A percentile compares a stretch with the other conserved stretches of the same genome.
phyloP scores from a whole-genome alignment of 163 green algal genomes.

The Chloromonas sp. region DNA sequence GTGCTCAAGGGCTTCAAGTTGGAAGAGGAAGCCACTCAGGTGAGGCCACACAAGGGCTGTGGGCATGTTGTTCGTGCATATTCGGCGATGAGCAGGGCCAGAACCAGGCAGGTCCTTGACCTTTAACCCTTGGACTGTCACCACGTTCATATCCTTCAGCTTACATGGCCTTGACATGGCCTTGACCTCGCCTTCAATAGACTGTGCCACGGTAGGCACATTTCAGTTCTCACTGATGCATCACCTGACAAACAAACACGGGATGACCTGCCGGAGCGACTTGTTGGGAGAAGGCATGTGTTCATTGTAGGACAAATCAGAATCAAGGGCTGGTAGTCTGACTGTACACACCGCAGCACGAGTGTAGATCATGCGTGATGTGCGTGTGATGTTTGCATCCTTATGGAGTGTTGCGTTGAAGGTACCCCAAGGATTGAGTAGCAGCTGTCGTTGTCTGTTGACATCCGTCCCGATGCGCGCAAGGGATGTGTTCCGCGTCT shows the following conservation, averaged over 20 bases:
- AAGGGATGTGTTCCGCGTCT: too few species aligned
- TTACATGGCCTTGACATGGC: background rate
- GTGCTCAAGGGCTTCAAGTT: conserved; percentile 4
- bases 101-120: background rate
- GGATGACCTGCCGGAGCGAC: too few species aligned
- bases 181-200: background rate
- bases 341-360: background rate
- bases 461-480: too few species aligned
- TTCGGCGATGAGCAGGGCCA: background rate
- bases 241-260: too few species aligned
- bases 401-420: too few species aligned
- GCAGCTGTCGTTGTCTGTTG: too few species aligned
- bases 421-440: too few species aligned
- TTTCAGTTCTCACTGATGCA: background rate
- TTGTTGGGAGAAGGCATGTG: too few species aligned
- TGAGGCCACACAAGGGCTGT: background rate
- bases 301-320: too few species aligned
- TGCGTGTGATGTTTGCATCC: too few species aligned
- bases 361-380: too few species aligned
- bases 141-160: background rate
- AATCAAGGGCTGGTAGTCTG: background rate
- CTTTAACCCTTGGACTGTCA: background rate
- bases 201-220: background rate
- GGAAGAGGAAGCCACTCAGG: background rate
- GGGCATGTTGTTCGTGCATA: too few species aligned